Base-by-base conservation (phyloP, 306 rosid genomes). In the Vachellia pachyceras region DNA sequence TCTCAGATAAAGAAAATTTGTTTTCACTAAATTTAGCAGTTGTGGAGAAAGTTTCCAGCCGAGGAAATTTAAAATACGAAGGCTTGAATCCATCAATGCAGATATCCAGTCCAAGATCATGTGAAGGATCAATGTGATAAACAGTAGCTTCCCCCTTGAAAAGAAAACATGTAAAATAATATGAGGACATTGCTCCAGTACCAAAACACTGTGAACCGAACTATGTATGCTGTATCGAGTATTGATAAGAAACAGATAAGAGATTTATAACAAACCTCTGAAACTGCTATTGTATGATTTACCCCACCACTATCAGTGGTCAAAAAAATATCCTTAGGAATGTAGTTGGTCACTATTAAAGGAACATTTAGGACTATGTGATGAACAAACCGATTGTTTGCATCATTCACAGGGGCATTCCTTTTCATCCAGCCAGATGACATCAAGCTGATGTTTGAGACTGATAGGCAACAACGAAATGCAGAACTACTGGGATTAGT, bases 121-220 rank as follows among this genome's bases (percentile, higher is more conserved):
- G 99, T 10, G 92, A 95, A 78, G 99, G 94, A 83, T 95, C 99
- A 84, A 95, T 83, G 80, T 91, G 89, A 88, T 93, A 93, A 82
- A 95, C 87, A 79, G 85, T 83, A 81, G 93, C 89, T 85, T 82
- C 92, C 73, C 90, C 97, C 99, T 95, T 36, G 36, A 79, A 72
- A 76, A 71, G 55, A 72, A 87, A 69, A 78, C 25, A 41, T n/a
- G 42, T 57, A n/a, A 77, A 78, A 57, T 66, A 47, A 22, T 73
- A 22, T 54, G 29, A 60, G 69, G 67, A 12, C 8, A 45, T 68
- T 79, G 55, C 70, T 75, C 64, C 41, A 76, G 39, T 54, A 68
- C 37, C 74, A 77, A 84, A 33, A 42, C 42, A 60, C 9, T 58
- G 49, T 5, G 14, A 71, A 60, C 67, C 17, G 73, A 47, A 33